Base-by-base conservation (phyloP, 495 filamentous ascomycete species). In the Aspergillus affinis region DNA sequence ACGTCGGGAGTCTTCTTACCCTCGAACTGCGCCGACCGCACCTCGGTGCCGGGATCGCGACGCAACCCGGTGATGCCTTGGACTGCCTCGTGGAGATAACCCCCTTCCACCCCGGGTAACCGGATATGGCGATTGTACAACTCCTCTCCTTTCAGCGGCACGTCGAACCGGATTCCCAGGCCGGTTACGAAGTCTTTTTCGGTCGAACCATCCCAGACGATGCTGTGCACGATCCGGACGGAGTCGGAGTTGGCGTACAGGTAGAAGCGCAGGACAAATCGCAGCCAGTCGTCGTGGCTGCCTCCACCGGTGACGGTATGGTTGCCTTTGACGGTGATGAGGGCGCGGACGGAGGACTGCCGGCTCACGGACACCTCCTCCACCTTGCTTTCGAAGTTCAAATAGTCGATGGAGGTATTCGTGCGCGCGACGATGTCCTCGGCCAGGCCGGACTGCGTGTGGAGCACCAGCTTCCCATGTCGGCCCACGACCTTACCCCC, bases 191-290 rank as follows among this genome's bases (percentile, higher is more conserved):
- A 76, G 44, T 77, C 71, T 10, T 66, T 60, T 10, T 69, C 66
- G 4, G 72, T 54, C 4, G 69, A 63, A 4, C 68, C 71, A 51
- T 80, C 73, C 44, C 74, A 76, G 10, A 79, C 49, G 13, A 78
- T 59, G 18, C 68, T 75, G 55, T 80, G 74, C 6, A 79, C 63
- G 13, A 73, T 32, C 26, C 69, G 64, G 23, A 79, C 71, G 1
- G 69, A 61, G 21, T 74, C 71, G 2, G 75, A 76, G 59, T 76
- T 60, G 48, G 73, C 68, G 56, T 79, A 81, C 6, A 79, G 60
- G 53, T 79, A 81, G 56, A 78, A 79, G 4, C 78, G 66, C 13
- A 78, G 32, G 3, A 73, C 67, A 58, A 79, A 79, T 15, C 67
- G 74, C 13, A 79, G 66, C 72, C 69, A 76, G 2, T 69, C 66